Conservation (phyloP, 306 rosid genomes). For the Prinsepia uniflora region DNA sequence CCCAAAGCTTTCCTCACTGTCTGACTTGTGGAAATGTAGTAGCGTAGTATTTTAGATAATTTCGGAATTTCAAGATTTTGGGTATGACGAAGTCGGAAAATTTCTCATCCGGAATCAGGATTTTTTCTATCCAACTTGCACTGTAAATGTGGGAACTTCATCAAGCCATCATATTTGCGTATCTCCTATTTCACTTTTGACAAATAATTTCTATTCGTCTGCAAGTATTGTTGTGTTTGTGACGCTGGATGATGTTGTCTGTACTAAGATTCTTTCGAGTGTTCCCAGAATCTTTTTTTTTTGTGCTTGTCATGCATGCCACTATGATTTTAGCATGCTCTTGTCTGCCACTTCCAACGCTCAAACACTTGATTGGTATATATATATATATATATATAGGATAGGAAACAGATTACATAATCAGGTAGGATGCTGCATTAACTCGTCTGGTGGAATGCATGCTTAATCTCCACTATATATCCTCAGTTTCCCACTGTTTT, state of each 20-base stretch:
- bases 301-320: slow-evolving; percentile 2
- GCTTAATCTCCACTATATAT: slow-evolving; percentile 23
- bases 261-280: not conserved
- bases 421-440: slow-evolving; percentile 23
- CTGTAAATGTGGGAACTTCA: no score
- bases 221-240: not conserved
- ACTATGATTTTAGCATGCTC: slow-evolving; percentile 11
- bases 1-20: not conserved
- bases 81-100: no score
- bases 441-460: slow-evolving; percentile 35
- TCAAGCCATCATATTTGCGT: not conserved
- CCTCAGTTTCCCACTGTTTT: no score
- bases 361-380: slow-evolving; percentile 7
- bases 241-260: not conserved
- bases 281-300: not conserved
- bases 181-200: no score
- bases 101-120: no score
- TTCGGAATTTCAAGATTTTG: no score
- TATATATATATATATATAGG: not conserved
- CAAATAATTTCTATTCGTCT: not conserved
- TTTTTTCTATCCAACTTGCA: no score
- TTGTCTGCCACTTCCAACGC: slow-evolving; percentile 14
- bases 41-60: no score
- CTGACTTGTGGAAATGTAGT: no score
- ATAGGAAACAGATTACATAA: slow-evolving; percentile 2